Evolutionary conservation across 805 yeast species (phyloP), one percentile per base, ranked within the genome.

Genomic region (Yarrowia sp.): DNA sequence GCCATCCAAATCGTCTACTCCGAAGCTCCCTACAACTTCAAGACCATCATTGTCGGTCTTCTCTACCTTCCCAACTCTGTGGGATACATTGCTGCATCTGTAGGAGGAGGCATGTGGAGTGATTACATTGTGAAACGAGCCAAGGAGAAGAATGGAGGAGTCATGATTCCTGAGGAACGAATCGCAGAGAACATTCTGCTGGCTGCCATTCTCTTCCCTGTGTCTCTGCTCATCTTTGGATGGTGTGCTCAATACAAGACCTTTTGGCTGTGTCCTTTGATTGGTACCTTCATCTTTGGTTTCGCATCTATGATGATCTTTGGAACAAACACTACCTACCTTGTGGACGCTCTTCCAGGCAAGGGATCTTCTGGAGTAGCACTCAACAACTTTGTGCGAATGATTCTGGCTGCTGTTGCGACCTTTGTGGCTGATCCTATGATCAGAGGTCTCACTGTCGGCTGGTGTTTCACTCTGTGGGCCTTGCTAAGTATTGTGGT

Each of bases 301-400:
- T 86, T 89, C 75, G 90, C 94, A 0, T 87, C 91, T 42, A 89
- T 91, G 95, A 85, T 91, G 78, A 86, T 90, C 3, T 90, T 91
- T 72, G 95, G 96, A 3, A 86, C 91, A 9, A 89, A 92, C 0
- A 85, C 89, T 2, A 91, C 97, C 0, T 92, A 91, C 74, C 79
- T 91, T 69, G 92, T 91, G 0, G 97, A 91, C 74, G 86, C 92
- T 1, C 81, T 92, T 55, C 97, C 97, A 0, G 96, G 97, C 0
- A 83, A 88, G 73, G 96, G 97, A 50, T 93, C 97, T 14, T 89
- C 97, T 0, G 97, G 96, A 0, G 90, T 91, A 61, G 97, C 97
- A 0, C 77, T 92, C 64, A 91, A 90, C 74, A 92, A 91, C 75
- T 82, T 91, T 69, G 81, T 89, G 19, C 82, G 97, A 73, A 89